These are phyloP conservation scores for Coemansia sp. DNA, from an alignment of 192 early-diverging fungal genomes.

Conservation along the genomic window DNA sequence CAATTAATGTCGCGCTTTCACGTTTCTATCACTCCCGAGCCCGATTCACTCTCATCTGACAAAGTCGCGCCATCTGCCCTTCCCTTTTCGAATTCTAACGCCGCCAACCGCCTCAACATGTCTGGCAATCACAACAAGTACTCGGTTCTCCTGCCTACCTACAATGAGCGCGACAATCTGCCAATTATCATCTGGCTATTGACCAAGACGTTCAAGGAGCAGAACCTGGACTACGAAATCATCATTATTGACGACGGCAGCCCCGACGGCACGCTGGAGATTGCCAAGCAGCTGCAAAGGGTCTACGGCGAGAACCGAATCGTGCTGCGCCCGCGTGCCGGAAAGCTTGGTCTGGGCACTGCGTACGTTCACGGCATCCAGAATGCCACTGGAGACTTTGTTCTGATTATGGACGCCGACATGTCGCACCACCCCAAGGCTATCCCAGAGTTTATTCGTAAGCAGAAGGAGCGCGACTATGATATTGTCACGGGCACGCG, in stretches of 20 bases:
- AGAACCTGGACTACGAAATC: conserved; percentile 92
- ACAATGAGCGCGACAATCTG: conserved; percentile 97
- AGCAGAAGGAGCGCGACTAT: conserved; percentile 79
- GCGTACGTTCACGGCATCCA: conserved; percentile 96
- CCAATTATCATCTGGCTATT: conserved; percentile 95
- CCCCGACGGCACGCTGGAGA: conserved; percentile 93
- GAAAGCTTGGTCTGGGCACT: conserved; percentile 95
- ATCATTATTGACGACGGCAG: conserved; percentile 96
- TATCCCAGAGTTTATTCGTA: conserved; percentile 92
- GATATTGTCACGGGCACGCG: conserved; percentile 97
- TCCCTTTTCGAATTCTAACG: conserved; percentile 17
- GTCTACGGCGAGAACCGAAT: conserved; percentile 88
- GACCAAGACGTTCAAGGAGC: conserved; percentile 81
- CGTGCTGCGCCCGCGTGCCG: conserved; percentile 90
- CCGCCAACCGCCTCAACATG: conserved; percentile 27
- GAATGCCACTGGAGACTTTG: conserved; percentile 92
- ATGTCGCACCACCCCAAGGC: conserved; percentile 99
- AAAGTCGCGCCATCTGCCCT: conserved; percentile 24
- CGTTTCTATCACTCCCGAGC: conserved; percentile 54
- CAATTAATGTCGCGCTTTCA: conserved; percentile 49
- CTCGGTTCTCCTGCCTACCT: conserved; percentile 96
- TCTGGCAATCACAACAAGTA: conserved; percentile 64
- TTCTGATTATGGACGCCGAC: conserved; percentile 99
- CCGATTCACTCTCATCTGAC: conserved; percentile 41
- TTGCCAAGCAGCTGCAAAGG: conserved; percentile 86